Evolutionary conservation across 306 rosid genomes (phyloP), one percentile per base, ranked within the genome.

Genomic region (Heteromeles arbutifolia): DNA sequence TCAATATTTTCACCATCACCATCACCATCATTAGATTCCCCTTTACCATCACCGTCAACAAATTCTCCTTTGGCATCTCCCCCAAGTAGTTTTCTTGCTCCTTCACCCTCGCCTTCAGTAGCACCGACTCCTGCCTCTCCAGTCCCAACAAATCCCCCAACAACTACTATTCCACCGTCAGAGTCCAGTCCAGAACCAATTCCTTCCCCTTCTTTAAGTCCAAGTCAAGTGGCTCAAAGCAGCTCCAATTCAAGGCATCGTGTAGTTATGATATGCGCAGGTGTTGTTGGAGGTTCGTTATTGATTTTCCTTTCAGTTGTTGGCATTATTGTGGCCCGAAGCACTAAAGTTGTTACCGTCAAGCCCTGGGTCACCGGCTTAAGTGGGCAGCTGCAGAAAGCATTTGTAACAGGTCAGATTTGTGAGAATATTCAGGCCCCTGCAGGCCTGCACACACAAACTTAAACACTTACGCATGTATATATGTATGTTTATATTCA

Each of bases 361-460:
- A 92, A 85, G 85, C 97, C 98, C 72, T 92, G 98, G 98, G 87
- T 88, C 48, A 90, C 98, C 73, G 98, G 98, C 62, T 78, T 95
- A 81, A 95, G 98, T 82, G 97, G 98, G 65, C 98, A 92, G 83
- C 89, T 95, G 57, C 95, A 93, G 83, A 95, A 89, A 78, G 98
- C 98, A 54, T 92, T 95, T 80, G 85, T 90, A 78, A 78, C 97
- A 78, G 98, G 97, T 93, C 67, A 78, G 65, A 56, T 63, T 81
- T 58, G 74, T 74, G 57, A 43, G 24, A 59, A 7, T 41, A 44
- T 19, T 25, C 57, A 37, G 11, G 37, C 66, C 18, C 17, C 62
- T 69, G 62, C 44, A 24, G 54, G 44, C 8, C 66, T 69, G 62
- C 44, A 24, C 64, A 56, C 8, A 18, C 26, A 75, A 15, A 4